A percentile compares a stretch with the other conserved stretches of the same genome.
These are phyloP conservation scores for Wickerhamiella cacticola DNA, from an alignment of 805 yeast genomes.

Conservation along the genomic window DNA sequence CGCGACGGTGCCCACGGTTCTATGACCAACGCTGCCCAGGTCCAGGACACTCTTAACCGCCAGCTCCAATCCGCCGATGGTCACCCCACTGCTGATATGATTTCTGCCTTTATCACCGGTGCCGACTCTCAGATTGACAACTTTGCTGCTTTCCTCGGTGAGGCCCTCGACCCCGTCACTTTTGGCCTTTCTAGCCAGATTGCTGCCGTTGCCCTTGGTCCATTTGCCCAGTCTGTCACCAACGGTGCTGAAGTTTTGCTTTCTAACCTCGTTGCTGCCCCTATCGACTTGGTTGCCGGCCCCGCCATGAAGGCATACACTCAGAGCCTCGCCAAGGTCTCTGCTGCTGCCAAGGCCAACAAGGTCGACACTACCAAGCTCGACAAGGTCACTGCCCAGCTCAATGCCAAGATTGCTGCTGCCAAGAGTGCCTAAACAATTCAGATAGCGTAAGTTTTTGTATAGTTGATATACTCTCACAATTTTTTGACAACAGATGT, in stretches of 20 bases:
- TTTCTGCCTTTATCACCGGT: slow-evolving; percentile 25
- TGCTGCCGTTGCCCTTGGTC: slow-evolving; percentile 22
- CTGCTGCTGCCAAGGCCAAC: no score
- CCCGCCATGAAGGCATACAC: no score
- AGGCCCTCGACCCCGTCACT: slow-evolving; percentile 19
- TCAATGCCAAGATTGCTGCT: no score
- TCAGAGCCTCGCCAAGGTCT: no score
- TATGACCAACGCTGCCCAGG: slow-evolving; percentile 18
- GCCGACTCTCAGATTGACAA: no score
- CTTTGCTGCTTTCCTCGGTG: slow-evolving; percentile 19
- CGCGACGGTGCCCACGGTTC: no score
- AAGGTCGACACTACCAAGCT: no score
- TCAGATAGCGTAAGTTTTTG: background rate
- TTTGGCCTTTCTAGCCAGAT: slow-evolving; percentile 23
- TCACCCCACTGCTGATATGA: slow-evolving; percentile 20
- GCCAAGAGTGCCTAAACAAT: slow-evolving; percentile 16
- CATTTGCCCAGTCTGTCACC: no score
- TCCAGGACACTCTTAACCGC: slow-evolving; percentile 17
- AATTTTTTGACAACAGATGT: background rate
- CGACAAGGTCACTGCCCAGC: no score
- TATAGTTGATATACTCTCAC: slow-evolving; percentile 1
- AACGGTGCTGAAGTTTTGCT: no score
- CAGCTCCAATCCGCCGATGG: slow-evolving; percentile 18
- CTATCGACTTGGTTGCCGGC: no score
- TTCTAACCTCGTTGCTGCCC: no score